Evolutionary conservation across 179 eudicot species (phyloP).

Genomic region (Amaranthus tricolor): DNA sequence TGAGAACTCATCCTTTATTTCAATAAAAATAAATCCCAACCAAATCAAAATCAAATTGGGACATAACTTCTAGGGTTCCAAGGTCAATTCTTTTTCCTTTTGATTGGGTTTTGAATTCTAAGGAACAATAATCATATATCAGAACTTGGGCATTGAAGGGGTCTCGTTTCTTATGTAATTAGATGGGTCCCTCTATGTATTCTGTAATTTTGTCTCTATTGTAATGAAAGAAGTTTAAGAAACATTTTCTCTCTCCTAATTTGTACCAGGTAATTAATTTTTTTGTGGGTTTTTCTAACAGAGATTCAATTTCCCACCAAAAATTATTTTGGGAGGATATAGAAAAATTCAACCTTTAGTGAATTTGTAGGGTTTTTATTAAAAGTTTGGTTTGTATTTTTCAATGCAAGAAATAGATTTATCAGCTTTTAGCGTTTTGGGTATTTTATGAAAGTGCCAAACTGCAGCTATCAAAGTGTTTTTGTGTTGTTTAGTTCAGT

Average conservation of each 20-base stretch:
- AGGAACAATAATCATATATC: constrained; percentile 7
- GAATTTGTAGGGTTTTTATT: too few relatives aligned
- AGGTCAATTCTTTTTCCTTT: background rate
- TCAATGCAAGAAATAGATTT: background rate
- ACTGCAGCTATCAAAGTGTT: too few relatives aligned
- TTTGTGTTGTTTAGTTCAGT: background rate
- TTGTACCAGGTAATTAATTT: background rate
- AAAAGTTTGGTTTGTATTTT: background rate
- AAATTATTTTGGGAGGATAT: background rate
- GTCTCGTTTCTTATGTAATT: background rate
- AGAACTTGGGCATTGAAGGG: background rate
- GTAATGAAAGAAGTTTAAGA: background rate
- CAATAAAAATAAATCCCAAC: background rate
- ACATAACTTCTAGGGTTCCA: background rate
- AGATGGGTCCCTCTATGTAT: background rate
- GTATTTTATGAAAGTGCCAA: too few relatives aligned
- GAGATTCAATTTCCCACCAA: constrained; percentile 3
- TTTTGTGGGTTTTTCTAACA: background rate
- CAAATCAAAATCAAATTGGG: background rate
- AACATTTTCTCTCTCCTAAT: too few relatives aligned
- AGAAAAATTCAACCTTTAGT: background rate
- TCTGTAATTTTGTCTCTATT: background rate
- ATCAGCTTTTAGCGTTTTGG: background rate
- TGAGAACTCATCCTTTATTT: constrained; percentile 49
- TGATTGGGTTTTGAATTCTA: background rate